phyloP scores from a whole-genome alignment of 352 stramenopile genomes.

The Pythium guiyangense region DNA sequence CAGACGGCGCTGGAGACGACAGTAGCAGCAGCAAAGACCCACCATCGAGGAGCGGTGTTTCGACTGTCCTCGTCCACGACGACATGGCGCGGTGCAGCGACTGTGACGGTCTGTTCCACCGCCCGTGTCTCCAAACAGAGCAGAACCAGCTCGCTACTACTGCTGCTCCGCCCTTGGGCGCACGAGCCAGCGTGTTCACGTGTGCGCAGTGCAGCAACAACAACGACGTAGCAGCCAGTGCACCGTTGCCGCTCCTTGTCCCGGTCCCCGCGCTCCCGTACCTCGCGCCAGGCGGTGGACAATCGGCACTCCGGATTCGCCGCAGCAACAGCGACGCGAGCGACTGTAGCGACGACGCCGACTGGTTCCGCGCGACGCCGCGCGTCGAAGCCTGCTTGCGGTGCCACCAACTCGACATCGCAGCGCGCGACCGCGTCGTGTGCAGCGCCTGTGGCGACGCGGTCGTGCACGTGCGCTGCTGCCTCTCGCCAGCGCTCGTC shows the following conservation, averaged over 20 bases:
- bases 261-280: conserved; percentile 23
- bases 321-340: conserved; percentile 3
- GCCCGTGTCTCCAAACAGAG: conserved; percentile 21
- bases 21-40: not conserved
- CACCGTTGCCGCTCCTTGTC: conserved; percentile 25
- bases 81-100: conserved; percentile 21
- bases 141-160: not conserved
- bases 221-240: not conserved
- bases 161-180: not conserved
- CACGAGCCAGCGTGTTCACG: conserved; percentile 11
- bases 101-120: conserved; percentile 46
- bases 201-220: conserved; percentile 19
- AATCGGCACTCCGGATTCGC: no score
- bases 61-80: not conserved
- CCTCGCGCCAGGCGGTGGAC: conserved; percentile 2
- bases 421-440: conserved; percentile 16
- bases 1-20: no score
- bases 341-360: not conserved
- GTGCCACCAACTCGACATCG: conserved; percentile 54
- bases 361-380: conserved; percentile 35
- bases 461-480: conserved; percentile 30
- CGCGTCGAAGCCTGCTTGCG: conserved; percentile 45
- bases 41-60: not conserved
- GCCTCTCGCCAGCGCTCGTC: conserved; percentile 1
- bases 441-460: conserved; percentile 30